Evolutionary conservation across 169 alveolate genomes (phyloP).

Genomic region (Amoebophrya sp.): DNA sequence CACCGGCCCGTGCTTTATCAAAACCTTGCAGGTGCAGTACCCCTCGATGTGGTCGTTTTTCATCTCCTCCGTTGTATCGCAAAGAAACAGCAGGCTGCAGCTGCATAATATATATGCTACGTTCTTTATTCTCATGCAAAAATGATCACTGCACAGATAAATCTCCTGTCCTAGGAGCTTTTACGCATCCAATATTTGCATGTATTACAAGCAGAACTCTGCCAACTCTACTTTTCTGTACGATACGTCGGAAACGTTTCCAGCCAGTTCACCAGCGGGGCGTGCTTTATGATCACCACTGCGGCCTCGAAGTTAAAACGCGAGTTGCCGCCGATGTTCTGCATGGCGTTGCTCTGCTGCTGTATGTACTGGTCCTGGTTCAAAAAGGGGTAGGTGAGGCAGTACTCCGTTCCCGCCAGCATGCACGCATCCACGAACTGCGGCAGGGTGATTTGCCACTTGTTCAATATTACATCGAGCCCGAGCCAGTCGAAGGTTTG

Average conservation of each 20-base stretch:
- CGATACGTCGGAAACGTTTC: no score
- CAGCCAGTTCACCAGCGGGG: conserved; percentile 20
- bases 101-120: no score
- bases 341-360: no score
- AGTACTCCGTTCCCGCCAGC: conserved; percentile 29
- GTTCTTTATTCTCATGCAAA: no score
- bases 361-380: conserved; percentile 4
- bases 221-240: no score
- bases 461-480: conserved; percentile 6
- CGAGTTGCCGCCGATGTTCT: no score
- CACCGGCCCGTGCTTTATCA: not conserved
- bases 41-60: conserved; percentile 24
- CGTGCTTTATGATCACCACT: not conserved
- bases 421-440: conserved; percentile 32
- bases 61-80: conserved; percentile 30
- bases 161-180: no score
- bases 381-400: conserved; percentile 33
- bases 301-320: conserved; percentile 31
- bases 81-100: no score
- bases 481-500: conserved; percentile 18
- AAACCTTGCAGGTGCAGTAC: conserved; percentile 26
- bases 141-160: no score
- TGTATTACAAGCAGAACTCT: no score
- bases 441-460: conserved; percentile 22
- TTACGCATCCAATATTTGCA: no score